A percentile compares a stretch with the other conserved stretches of the same genome.
These are phyloP conservation scores for Spergularia azorica DNA, from an alignment of 179 eudicot genomes.

Conservation along the genomic window DNA sequence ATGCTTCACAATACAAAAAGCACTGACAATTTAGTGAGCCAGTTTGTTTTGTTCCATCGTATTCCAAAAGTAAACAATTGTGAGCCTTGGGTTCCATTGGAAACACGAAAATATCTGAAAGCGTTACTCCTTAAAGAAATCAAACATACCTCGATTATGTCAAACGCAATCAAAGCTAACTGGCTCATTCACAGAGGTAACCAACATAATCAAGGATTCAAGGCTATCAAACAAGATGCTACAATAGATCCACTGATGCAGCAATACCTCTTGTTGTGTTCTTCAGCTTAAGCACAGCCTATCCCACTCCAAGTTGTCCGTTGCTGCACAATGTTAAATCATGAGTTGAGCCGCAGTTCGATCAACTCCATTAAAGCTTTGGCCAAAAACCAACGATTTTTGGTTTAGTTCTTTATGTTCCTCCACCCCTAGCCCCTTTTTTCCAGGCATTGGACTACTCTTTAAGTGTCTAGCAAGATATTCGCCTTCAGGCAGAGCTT, in stretches of 20 bases:
- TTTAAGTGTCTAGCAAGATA: neutral
- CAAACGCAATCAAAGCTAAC: conserved; percentile 65
- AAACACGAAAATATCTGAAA: neutral
- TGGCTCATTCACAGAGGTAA: conserved; percentile 65
- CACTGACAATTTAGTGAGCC: no score
- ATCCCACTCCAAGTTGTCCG: conserved; percentile 57
- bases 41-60: no score
- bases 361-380: conserved; percentile 2
- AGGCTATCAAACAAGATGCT: conserved; percentile 72
- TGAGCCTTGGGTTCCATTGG: no score
- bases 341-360: neutral
- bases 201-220: conserved; percentile 47
- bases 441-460: neutral
- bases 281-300: conserved; percentile 52
- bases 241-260: conserved; percentile 86
- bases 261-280: conserved; percentile 72
- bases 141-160: conserved; percentile 68
- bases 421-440: neutral
- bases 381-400: neutral
- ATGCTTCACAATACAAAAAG: no score
- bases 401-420: neutral
- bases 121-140: neutral
- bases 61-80: no score
- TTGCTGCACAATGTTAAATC: conserved; percentile 17
- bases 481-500: no score